phyloP scores from a whole-genome alignment of 2,329 filamentous ascomycete genomes.

The Xylaria sp. region DNA sequence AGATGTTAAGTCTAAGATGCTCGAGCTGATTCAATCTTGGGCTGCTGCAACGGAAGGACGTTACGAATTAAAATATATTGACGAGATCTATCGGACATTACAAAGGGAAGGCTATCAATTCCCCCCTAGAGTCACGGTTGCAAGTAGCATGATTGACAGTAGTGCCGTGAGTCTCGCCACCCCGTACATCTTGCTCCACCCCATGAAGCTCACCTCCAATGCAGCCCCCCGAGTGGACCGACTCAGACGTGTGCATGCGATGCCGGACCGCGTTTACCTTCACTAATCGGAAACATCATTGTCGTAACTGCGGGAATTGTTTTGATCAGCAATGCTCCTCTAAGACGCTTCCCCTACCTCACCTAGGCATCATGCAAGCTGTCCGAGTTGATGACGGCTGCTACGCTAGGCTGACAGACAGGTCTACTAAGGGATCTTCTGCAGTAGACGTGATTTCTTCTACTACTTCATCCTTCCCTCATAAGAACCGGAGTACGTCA shows the following conservation, averaged over 20 bases:
- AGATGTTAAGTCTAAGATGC: slow-evolving; percentile 88
- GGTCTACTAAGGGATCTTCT: slow-evolving; percentile 60
- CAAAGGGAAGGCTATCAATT: slow-evolving; percentile 90
- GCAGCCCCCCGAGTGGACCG: slow-evolving; percentile 94
- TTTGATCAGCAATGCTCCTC: slow-evolving; percentile 95
- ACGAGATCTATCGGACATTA: slow-evolving; percentile 83
- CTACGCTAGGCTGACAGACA: slow-evolving; percentile 87
- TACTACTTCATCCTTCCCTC: slow-evolving; percentile 55
- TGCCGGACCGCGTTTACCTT: slow-evolving; percentile 96
- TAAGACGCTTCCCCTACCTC: slow-evolving; percentile 87
- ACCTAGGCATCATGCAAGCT: slow-evolving; percentile 89
- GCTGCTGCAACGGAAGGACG: slow-evolving; percentile 87
- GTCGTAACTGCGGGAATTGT: slow-evolving; percentile 96
- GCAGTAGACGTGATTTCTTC: slow-evolving; percentile 56
- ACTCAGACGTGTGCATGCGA: slow-evolving; percentile 98
- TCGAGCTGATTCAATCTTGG: slow-evolving; percentile 95
- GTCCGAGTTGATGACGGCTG: slow-evolving; percentile 97
- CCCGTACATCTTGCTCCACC: neutral
- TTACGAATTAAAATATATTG: slow-evolving; percentile 84
- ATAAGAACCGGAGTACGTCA: slow-evolving; percentile 72
- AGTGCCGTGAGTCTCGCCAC: slow-evolving; percentile 75
- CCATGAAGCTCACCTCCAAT: slow-evolving; percentile 37
- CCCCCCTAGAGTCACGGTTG: slow-evolving; percentile 83
- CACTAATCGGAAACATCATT: slow-evolving; percentile 98
- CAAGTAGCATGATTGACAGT: slow-evolving; percentile 98